Conservation (phyloP, 148 eudicot genomes). For the Cornus suecica region DNA sequence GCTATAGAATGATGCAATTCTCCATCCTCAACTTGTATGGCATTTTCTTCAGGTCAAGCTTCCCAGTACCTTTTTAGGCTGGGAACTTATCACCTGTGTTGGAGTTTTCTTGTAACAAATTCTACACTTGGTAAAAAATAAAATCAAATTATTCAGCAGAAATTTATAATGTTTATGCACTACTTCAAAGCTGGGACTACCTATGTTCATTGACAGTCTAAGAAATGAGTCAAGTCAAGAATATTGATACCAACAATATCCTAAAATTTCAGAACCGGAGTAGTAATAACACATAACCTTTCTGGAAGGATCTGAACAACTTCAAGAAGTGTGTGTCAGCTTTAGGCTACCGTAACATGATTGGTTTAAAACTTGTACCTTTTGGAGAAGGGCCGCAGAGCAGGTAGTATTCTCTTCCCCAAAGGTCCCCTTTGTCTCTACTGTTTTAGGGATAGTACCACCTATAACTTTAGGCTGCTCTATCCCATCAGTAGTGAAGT, state of each 20-base stretch:
- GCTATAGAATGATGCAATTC: background rate
- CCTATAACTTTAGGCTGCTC: background rate
- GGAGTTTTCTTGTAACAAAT: background rate
- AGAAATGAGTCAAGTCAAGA: background rate
- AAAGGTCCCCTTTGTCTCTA: background rate
- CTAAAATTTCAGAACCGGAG: background rate
- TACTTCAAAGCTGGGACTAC: background rate
- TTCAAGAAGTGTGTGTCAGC: background rate
- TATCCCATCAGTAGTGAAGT: constrained; percentile 5
- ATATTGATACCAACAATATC: background rate
- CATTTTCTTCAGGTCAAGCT: background rate
- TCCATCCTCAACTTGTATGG: background rate
- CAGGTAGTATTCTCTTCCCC: background rate
- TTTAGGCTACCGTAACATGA: background rate
- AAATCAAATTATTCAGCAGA: background rate
- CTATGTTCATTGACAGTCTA: background rate
- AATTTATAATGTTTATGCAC: background rate
- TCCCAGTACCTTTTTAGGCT: background rate
- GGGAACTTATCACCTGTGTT: background rate
- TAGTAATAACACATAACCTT: background rate
- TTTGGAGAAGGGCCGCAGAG: constrained; percentile 1
- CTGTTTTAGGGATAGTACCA: background rate
- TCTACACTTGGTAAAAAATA: background rate
- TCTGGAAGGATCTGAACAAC: background rate
- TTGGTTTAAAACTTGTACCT: constrained; percentile 16